Conservation (phyloP, 768 basidiomycete species). For the Lyophyllum decastes region DNA sequence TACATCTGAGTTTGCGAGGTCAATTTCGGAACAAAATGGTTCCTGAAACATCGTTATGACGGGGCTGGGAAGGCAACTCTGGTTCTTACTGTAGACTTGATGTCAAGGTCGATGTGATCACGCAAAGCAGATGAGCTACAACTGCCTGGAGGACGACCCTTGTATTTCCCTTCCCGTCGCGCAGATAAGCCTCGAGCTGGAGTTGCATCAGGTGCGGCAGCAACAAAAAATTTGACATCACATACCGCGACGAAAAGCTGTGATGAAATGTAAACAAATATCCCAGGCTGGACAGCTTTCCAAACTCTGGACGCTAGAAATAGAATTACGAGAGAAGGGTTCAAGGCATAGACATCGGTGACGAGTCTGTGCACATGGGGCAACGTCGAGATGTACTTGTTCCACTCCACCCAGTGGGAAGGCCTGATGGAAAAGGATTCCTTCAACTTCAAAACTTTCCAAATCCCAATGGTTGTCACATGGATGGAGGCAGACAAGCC, state of each 20-base stretch:
- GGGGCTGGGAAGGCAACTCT: not conserved
- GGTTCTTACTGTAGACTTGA: slow-evolving; percentile 4
- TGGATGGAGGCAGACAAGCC: not conserved
- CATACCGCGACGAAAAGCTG: slow-evolving; percentile 12
- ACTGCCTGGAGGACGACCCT: slow-evolving; percentile 3
- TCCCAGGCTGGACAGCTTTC: slow-evolving; percentile 16
- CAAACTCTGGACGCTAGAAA: slow-evolving; percentile 11
- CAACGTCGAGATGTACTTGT: slow-evolving; percentile 8
- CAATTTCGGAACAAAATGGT: slow-evolving; percentile 8
- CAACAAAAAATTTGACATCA: not conserved
- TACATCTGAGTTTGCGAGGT: slow-evolving; percentile 7
- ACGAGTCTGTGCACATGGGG: slow-evolving; percentile 10
- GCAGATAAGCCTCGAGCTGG: slow-evolving; percentile 15
- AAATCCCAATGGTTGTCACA: slow-evolving; percentile 7
- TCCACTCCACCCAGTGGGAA: slow-evolving; percentile 6
- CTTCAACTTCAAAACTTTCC: slow-evolving; percentile 13
- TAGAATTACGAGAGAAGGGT: slow-evolving; percentile 12
- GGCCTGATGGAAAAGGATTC: slow-evolving; percentile 9
- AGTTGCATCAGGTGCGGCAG: not conserved
- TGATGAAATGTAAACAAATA: slow-evolving; percentile 13
- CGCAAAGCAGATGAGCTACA: slow-evolving; percentile 6
- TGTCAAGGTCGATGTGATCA: slow-evolving; percentile 9
- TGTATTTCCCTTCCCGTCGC: slow-evolving; percentile 1
- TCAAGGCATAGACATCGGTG: slow-evolving; percentile 12
- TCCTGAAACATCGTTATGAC: not conserved